Evolutionary conservation across 2,329 filamentous ascomycete genomes (phyloP).

Genomic region (Penicillium hesseltinei): DNA sequence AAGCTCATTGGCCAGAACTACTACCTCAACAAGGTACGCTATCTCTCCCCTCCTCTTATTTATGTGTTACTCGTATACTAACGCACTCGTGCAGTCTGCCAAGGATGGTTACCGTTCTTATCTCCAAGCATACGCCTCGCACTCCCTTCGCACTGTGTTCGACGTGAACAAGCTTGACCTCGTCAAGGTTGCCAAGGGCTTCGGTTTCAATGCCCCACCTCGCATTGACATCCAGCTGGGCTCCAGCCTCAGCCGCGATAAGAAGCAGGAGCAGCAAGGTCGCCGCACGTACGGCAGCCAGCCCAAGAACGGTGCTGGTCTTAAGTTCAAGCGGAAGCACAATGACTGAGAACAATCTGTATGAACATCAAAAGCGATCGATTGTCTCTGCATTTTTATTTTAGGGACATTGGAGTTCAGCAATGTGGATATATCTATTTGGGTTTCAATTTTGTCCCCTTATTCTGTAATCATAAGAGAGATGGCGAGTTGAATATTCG

Average conservation of each 20-base stretch:
- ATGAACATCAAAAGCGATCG: constrained; percentile 23
- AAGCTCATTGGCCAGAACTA: constrained; percentile 94
- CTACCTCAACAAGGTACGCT: constrained; percentile 79
- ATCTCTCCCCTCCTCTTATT: background rate
- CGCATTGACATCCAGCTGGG: constrained; percentile 76
- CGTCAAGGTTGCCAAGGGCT: constrained; percentile 79
- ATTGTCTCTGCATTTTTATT: constrained; percentile 24
- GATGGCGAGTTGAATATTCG: background rate
- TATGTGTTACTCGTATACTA: background rate
- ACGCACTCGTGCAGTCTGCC: constrained; percentile 49
- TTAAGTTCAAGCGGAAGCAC: constrained; percentile 54
- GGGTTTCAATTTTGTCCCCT: constrained; percentile 15
- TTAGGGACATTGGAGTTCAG: constrained; percentile 23
- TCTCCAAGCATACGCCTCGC: constrained; percentile 89
- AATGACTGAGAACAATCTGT: constrained; percentile 32
- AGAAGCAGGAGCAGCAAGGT: constrained; percentile 60
- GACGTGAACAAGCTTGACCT: constrained; percentile 80
- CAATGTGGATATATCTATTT: constrained; percentile 30
- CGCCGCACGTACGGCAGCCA: constrained; percentile 76
- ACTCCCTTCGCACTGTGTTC: constrained; percentile 78
- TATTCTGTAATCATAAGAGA: background rate
- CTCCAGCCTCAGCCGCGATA: constrained; percentile 71
- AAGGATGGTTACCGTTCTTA: constrained; percentile 82
- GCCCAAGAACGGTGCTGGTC: constrained; percentile 57
- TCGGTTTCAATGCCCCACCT: constrained; percentile 75